These are phyloP conservation scores for Starmerella bombi DNA, from an alignment of 805 yeast species.

Conservation along the genomic window DNA sequence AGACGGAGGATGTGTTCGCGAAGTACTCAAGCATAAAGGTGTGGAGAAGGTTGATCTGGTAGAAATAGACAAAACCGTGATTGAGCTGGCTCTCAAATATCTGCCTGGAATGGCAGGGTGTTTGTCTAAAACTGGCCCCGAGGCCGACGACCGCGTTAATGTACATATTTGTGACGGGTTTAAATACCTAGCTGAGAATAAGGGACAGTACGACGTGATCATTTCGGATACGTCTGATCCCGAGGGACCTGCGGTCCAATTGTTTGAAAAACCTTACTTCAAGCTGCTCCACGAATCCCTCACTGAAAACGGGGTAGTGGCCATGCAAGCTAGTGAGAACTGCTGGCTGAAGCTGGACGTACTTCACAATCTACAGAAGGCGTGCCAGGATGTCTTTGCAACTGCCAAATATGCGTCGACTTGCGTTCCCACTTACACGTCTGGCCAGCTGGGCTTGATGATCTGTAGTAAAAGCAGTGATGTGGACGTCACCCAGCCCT, in stretches of 20 bases:
- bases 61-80: constrained; percentile 82
- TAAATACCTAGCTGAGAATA: constrained; percentile 43
- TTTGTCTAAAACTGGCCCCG: constrained; percentile 26
- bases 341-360: constrained; percentile 84
- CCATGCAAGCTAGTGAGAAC: constrained; percentile 73
- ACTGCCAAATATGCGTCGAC: constrained; percentile 83
- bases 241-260: constrained; percentile 88
- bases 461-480: constrained; percentile 68
- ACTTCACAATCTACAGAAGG: constrained; percentile 67
- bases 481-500: constrained; percentile 54
- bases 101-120: constrained; percentile 57
- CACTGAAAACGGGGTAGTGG: constrained; percentile 50
- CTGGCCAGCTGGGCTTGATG: constrained; percentile 98
- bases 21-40: constrained; percentile 59
- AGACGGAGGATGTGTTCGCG: constrained; percentile 89
- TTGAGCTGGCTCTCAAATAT: constrained; percentile 53
- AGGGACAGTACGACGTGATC: constrained; percentile 58
- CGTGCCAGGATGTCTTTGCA: constrained; percentile 77
- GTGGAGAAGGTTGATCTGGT: constrained; percentile 57
- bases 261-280: constrained; percentile 69
- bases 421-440: constrained; percentile 91
- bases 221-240: constrained; percentile 92
- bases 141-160: constrained; percentile 51
- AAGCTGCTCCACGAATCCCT: constrained; percentile 51
- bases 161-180: constrained; percentile 74